Evolutionary conservation across 495 filamentous ascomycete genomes (phyloP), one percentile per base, ranked within the genome.

Genomic region (Neurospora sp.): DNA sequence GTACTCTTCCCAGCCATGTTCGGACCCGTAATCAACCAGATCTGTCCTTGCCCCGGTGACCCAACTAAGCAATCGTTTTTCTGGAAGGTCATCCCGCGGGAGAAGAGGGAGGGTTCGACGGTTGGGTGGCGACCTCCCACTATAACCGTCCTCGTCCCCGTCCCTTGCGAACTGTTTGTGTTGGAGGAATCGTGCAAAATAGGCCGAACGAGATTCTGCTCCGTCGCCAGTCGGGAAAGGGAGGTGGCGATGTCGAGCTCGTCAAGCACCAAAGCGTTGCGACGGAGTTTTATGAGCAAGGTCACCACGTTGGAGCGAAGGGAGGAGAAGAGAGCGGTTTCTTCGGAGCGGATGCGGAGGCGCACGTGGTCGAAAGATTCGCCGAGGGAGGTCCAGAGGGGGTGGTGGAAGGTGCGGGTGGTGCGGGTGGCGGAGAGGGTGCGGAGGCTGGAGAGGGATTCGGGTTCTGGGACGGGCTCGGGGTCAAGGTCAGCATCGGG

Each of bases 1-100:
- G 96, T 99, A 78, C 90, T 93, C 82, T 99, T 99, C 39, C 96
- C 96, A 7, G 91, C 96, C 96, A 99, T 99, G 83, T 99, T 99
- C n/a, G 96, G 96, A 0, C 96, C 96, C 1, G 95, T 98, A 74
- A 99, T 92, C 37, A 99, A 87, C 91, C 93, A 95, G 53, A 94
- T 86, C 4, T 88, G 84, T 75, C 95, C 91, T 46, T 83, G 76
- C 35, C 84, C 86, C 9, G 73, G 74, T 5, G 71, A 44, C 59
- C 91, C 91, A 18, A 98, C 81, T 59, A 92, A 86, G 83, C 94
- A 96, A 81, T 97, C 93, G 72, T 99, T 99, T 70, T 89, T 86
- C 39, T 92, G 90, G 77, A 99, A 99, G 3, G 83, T 89, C 39
- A 93, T 88, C 4, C 96, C 96, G 78, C 94, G 89, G 70, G 92